phyloP scores from a whole-genome alignment of 2,329 filamentous ascomycete species.

The Zarea fungicola region DNA sequence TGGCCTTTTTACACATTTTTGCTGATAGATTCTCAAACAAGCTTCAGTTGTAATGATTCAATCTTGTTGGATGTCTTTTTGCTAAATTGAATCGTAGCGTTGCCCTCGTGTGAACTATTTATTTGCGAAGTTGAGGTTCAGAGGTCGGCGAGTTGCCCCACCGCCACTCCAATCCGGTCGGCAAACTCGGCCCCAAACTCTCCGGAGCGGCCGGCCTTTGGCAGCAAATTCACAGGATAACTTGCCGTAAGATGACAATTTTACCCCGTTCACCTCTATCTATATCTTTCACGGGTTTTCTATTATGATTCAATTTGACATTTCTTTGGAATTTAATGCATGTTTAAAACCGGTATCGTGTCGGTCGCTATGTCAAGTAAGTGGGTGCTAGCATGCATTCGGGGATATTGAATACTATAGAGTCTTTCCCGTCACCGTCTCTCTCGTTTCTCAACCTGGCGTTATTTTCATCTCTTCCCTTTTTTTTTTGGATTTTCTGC shows the following conservation, averaged over 20 bases:
- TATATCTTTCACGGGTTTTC: neutral
- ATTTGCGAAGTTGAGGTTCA: neutral
- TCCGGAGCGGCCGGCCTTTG: neutral
- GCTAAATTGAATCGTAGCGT: neutral
- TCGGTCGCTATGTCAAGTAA: too few species aligned
- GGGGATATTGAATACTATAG: too few species aligned
- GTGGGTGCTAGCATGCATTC: too few species aligned
- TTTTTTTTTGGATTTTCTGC: too few species aligned
- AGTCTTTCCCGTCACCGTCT: too few species aligned
- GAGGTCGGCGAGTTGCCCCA: constrained; percentile 8
- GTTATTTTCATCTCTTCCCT: too few species aligned
- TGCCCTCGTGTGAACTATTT: neutral
- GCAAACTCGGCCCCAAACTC: neutral
- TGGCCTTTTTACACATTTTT: constrained; percentile 60
- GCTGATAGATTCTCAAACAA: neutral
- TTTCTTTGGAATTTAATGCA: too few species aligned
- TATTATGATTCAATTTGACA: too few species aligned
- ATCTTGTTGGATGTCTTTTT: neutral
- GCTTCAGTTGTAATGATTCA: too few species aligned
- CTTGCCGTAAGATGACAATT: neutral
- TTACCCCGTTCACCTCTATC: neutral
- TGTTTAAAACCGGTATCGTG: too few species aligned
- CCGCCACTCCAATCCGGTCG: neutral
- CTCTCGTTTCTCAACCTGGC: too few species aligned
- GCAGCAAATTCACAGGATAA: neutral